Conservation (phyloP, 257 asterid genomes). For the Solanum habrochaites region DNA sequence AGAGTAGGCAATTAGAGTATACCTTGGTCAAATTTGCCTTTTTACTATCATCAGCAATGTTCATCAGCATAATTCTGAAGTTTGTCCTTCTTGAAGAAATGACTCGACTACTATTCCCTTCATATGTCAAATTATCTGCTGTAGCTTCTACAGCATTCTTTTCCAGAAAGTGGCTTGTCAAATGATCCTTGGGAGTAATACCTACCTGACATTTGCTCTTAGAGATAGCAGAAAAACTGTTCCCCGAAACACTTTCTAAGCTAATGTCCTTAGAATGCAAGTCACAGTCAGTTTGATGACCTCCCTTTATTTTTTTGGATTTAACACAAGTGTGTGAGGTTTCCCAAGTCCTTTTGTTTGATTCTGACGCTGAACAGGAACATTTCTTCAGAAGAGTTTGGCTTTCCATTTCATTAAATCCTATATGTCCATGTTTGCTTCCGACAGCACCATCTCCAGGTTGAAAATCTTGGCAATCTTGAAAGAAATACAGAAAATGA, state of each 20-base stretch:
- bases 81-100: conserved; percentile 13
- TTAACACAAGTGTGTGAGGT: conserved; percentile 67
- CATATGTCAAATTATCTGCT: conserved; percentile 16
- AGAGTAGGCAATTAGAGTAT: neutral
- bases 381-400: conserved; percentile 9
- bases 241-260: conserved; percentile 22
- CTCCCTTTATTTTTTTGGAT: conserved; percentile 81
- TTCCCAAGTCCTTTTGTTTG: conserved; percentile 73
- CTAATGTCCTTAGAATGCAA: conserved; percentile 25
- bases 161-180: conserved; percentile 14
- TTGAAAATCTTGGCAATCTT: conserved; percentile 20
- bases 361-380: conserved; percentile 35
- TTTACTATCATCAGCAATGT: conserved; percentile 76
- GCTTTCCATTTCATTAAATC: neutral
- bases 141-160: conserved; percentile 16
- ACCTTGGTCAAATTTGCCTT: conserved; percentile 68
- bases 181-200: conserved; percentile 6
- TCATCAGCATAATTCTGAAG: conserved; percentile 63
- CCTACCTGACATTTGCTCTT: conserved; percentile 15
- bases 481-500: neutral
- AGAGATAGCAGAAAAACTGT: conserved; percentile 4
- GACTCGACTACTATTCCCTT: conserved; percentile 9
- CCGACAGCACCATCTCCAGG: conserved; percentile 7
- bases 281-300: conserved; percentile 31
- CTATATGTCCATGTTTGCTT: neutral